Conservation (phyloP, 1,139 yeast genomes). For the Blastobotrys raffinosifermentans region DNA sequence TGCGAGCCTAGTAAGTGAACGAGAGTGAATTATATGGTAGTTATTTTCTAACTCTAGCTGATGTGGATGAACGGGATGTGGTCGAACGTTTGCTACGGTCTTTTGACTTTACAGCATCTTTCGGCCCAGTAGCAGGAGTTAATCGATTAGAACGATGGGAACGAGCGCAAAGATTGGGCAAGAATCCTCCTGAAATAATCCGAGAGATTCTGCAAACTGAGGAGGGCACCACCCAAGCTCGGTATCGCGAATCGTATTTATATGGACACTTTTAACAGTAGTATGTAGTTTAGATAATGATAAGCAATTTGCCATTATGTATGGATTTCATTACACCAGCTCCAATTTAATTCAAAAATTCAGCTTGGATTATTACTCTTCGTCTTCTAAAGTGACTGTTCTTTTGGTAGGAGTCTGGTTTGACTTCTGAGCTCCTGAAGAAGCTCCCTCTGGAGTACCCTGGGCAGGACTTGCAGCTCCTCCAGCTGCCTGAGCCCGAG, state of each 20-base stretch:
- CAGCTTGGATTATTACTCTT: constrained; percentile 4
- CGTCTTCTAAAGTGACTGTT: constrained; percentile 18
- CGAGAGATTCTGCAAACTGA: constrained; percentile 24
- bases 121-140: constrained; percentile 37
- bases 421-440: too few species aligned
- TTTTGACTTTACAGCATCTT: constrained; percentile 33
- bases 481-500: constrained; percentile 2
- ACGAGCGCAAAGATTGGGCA: constrained; percentile 80
- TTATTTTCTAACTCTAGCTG: too few species aligned
- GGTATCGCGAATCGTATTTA: constrained; percentile 19
- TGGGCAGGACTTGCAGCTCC: too few species aligned
- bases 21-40: constrained; percentile 12
- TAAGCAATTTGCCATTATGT: too few species aligned
- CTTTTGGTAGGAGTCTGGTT: constrained; percentile 13
- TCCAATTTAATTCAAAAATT: background rate
- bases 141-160: constrained; percentile 59
- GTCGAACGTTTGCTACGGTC: constrained; percentile 31
- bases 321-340: background rate
- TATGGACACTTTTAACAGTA: constrained; percentile 15
- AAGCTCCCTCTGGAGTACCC: too few species aligned
- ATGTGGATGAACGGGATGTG: constrained; percentile 25
- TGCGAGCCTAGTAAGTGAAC: constrained; percentile 8
- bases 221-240: constrained; percentile 18
- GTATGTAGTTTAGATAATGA: background rate
- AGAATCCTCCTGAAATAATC: constrained; percentile 34